phyloP scores from a whole-genome alignment of 2,329 filamentous ascomycete genomes.

The Colletotrichum orbiculare region DNA sequence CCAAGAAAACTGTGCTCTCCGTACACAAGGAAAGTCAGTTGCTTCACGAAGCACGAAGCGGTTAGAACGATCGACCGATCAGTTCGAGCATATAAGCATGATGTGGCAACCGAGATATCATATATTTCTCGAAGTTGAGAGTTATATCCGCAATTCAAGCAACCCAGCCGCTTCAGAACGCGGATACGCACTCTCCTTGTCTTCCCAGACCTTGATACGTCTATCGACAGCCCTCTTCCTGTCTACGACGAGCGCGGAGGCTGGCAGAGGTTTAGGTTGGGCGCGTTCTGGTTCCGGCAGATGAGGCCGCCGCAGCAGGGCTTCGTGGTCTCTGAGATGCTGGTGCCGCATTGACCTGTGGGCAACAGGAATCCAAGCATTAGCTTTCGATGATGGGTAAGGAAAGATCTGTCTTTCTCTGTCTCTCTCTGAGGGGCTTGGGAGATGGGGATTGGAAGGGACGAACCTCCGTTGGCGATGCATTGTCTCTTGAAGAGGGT shows the following conservation, averaged over 20 bases:
- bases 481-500: conserved; percentile 26
- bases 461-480: conserved; percentile 16
- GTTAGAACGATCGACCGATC: neutral
- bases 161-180: conserved; percentile 6
- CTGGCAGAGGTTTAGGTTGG: conserved; percentile 20
- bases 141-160: neutral
- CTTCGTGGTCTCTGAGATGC: conserved; percentile 4
- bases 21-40: no score
- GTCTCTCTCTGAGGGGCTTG: no score
- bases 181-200: no score
- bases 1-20: no score
- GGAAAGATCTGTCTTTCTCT: no score
- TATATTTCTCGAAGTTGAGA: no score
- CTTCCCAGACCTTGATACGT: neutral
- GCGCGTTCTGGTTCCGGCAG: conserved; percentile 8
- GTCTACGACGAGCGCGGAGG: neutral
- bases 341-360: conserved; percentile 17
- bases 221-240: neutral
- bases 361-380: no score
- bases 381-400: neutral
- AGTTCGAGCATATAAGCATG: neutral
- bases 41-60: no score
- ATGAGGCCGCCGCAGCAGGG: conserved; percentile 27
- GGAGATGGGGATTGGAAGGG: neutral
- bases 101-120: neutral